A percentile compares a stretch with the other conserved stretches of the same genome.
Evolutionary conservation across 371 early-diverging fungal species (phyloP).

Genomic region (Funneliformis caledonium): DNA sequence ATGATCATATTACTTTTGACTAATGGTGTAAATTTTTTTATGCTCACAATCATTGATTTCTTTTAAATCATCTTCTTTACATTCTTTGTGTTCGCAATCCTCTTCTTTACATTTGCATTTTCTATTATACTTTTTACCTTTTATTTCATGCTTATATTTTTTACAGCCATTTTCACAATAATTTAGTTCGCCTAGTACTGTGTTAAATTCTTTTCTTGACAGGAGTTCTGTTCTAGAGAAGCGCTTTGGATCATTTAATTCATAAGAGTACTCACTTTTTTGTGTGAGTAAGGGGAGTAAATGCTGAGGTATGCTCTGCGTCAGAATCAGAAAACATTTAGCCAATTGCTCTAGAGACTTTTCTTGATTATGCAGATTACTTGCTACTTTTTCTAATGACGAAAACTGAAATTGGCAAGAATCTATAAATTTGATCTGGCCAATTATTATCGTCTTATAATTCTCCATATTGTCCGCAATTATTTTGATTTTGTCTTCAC

Average conservation of each 20-base stretch:
- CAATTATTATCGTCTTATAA: neutral
- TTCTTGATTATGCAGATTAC: constrained; percentile 8
- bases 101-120: neutral
- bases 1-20: no score
- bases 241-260: constrained; percentile 1
- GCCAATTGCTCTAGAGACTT: constrained; percentile 6
- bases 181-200: constrained; percentile 16
- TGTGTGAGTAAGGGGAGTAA: constrained; percentile 16
- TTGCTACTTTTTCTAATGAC: constrained; percentile 19
- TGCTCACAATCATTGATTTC: no score
- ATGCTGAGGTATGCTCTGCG: constrained; percentile 9
- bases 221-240: constrained; percentile 5
- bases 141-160: neutral
- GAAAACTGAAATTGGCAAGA: neutral
- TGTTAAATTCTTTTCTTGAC: constrained; percentile 23
- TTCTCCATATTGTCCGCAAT: constrained; percentile 22
- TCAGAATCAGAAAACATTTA: constrained; percentile 26
- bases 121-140: neutral
- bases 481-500: neutral
- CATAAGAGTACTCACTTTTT: constrained; percentile 32
- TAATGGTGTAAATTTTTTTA: no score
- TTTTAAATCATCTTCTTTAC: no score
- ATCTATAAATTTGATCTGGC: constrained; percentile 23
- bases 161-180: constrained; percentile 1
- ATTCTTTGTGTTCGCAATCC: no score